Conservation (phyloP, 2,329 filamentous ascomycete species). For the Colletotrichum magnum region DNA sequence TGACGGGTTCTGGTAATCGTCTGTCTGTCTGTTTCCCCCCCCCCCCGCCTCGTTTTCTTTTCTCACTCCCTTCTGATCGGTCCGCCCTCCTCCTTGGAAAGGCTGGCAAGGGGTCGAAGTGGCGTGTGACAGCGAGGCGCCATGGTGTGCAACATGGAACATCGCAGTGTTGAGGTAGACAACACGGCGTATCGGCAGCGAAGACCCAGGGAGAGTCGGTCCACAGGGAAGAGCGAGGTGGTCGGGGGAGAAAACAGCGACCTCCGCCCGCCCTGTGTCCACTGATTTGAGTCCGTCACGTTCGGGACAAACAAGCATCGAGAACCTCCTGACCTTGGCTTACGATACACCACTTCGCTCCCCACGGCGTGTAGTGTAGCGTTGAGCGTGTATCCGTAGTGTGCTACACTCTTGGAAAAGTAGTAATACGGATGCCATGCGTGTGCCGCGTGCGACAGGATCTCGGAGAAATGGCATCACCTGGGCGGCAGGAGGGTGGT, state of each 20-base stretch:
- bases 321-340: conserved; percentile 26
- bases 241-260: too few relatives aligned
- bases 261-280: too few relatives aligned
- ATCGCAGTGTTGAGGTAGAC: conserved; percentile 5
- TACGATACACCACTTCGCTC: neutral
- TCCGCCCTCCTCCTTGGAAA: neutral
- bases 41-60: neutral
- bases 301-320: neutral
- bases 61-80: neutral
- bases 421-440: too few relatives aligned
- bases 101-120: too few relatives aligned
- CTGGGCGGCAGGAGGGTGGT: conserved; percentile 36
- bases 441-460: conserved; percentile 11
- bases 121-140: conserved; percentile 9
- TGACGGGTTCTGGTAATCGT: too few relatives aligned
- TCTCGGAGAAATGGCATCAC: conserved; percentile 40
- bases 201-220: conserved; percentile 8
- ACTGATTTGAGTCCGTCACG: too few relatives aligned
- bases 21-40: too few relatives aligned
- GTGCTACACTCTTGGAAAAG: conserved; percentile 22
- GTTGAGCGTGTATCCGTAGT: neutral
- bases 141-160: conserved; percentile 33
- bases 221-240: conserved; percentile 16
- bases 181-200: neutral
- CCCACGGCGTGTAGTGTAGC: neutral